A percentile compares a stretch with the other conserved stretches of the same genome.
Conservation (phyloP, 345 rosid species). For the Combretum micranthum region DNA sequence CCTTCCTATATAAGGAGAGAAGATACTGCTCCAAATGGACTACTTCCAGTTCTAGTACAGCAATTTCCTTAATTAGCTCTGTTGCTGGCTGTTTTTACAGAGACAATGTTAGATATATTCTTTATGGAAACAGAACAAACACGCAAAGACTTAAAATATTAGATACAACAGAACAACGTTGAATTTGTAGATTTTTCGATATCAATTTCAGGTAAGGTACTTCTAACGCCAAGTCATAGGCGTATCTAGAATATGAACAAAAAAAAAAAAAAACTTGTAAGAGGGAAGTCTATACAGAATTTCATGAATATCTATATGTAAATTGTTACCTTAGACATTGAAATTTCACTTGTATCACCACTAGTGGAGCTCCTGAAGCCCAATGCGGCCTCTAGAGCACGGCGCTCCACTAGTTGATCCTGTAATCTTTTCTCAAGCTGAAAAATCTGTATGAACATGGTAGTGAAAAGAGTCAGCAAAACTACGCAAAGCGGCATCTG, state of each 20-base stretch:
- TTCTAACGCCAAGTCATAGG: no score
- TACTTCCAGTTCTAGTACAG: constrained; percentile 87
- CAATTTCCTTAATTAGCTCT: constrained; percentile 80
- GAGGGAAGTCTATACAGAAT: neutral
- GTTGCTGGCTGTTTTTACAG: constrained; percentile 52
- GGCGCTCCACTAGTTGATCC: constrained; percentile 65
- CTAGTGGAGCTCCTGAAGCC: constrained; percentile 47
- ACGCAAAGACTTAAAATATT: neutral
- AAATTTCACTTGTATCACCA: constrained; percentile 24
- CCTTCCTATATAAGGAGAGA: constrained; percentile 80
- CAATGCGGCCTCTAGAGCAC: constrained; percentile 67
- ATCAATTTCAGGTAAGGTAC: no score
- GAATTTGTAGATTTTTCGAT: neutral
- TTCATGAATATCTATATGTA: neutral
- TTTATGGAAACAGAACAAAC: neutral
- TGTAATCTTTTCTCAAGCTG: constrained; percentile 76
- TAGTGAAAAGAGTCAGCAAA: neutral
- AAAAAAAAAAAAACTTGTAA: no score
- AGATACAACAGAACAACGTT: neutral
- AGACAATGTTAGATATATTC: constrained; percentile 3
- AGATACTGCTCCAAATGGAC: constrained; percentile 83
- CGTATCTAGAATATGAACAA: no score
- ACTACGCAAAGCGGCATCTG: neutral
- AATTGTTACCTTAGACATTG: constrained; percentile 61
- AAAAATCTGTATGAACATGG: constrained; percentile 44